Evolutionary conservation across 2,329 filamentous ascomycete genomes (phyloP).

Genomic region (Fusarium hainanense): DNA sequence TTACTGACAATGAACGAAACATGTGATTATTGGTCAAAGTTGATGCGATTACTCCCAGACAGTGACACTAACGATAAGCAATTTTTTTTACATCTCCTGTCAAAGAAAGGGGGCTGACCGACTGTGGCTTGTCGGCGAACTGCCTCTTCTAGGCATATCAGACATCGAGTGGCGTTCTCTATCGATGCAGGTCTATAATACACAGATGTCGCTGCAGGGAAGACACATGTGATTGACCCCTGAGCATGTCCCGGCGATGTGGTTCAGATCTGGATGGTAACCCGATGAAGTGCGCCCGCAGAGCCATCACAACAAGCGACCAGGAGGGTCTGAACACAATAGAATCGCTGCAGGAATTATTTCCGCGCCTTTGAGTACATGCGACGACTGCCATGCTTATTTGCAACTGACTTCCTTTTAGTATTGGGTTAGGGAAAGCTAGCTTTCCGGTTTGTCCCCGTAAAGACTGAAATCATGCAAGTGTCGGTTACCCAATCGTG

Average conservation of each 20-base stretch:
- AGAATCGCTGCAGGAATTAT: background rate
- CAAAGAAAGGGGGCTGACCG: background rate
- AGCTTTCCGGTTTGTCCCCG: background rate
- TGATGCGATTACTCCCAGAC: background rate
- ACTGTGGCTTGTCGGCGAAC: background rate
- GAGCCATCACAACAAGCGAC: background rate
- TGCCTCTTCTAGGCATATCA: background rate
- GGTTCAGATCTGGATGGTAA: slow-evolving; percentile 23
- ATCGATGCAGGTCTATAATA: background rate
- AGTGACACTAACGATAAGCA: background rate
- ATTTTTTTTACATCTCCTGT: background rate
- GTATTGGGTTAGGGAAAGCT: background rate
- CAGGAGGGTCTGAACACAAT: background rate
- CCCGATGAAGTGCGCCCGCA: slow-evolving; percentile 6
- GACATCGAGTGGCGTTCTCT: background rate
- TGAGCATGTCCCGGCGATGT: slow-evolving; percentile 6
- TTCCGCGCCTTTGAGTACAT: background rate
- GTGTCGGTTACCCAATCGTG: background rate
- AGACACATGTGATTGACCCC: slow-evolving; percentile 1
- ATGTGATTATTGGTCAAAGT: background rate
- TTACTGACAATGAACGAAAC: background rate
- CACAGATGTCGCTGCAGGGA: background rate
- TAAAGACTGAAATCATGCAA: background rate
- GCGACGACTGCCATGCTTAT: background rate
- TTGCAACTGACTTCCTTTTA: background rate